Evolutionary conservation across 1,284 basidiomycete genomes (phyloP).

Genomic region (Rhodotorula sp.): DNA sequence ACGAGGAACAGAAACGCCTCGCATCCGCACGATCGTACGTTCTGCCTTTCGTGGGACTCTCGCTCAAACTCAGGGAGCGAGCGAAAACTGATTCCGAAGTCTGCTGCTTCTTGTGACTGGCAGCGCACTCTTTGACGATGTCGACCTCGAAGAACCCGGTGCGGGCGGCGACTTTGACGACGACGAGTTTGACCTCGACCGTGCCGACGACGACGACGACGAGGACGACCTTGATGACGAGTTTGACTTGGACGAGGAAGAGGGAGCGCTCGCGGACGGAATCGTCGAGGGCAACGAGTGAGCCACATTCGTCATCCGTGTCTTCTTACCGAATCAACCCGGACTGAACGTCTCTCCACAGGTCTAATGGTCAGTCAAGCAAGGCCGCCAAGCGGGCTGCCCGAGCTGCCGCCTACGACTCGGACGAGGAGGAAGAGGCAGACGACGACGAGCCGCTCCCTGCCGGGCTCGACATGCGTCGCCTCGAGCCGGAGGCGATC

Average conservation of each 20-base stretch:
- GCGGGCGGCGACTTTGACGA: constrained; percentile 51
- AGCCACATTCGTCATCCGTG: not conserved
- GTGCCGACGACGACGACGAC: constrained; percentile 42
- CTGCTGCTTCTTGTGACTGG: not conserved
- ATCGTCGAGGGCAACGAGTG: constrained; percentile 31
- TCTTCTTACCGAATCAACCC: no score
- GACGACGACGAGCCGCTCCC: constrained; percentile 19
- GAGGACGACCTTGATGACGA: constrained; percentile 52
- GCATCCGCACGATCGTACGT: constrained; percentile 42
- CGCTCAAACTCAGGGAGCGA: not conserved
- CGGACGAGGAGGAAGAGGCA: constrained; percentile 32
- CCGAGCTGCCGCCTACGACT: constrained; percentile 35
- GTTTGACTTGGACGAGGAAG: constrained; percentile 48
- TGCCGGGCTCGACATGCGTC: constrained; percentile 28
- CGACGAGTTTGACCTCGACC: constrained; percentile 42
- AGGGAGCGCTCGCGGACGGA: constrained; percentile 30
- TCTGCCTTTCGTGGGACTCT: not conserved
- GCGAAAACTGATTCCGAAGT: not conserved
- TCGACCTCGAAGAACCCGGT: constrained; percentile 44
- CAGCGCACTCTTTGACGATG: constrained; percentile 45
- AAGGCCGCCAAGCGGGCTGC: constrained; percentile 32
- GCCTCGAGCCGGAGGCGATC: constrained; percentile 28
- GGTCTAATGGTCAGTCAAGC: constrained; percentile 1
- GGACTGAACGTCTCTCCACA: not conserved
- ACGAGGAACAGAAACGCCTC: constrained; percentile 34